Conservation (phyloP, 2,329 filamentous ascomycete genomes). For the Colletotrichum truncatum region DNA sequence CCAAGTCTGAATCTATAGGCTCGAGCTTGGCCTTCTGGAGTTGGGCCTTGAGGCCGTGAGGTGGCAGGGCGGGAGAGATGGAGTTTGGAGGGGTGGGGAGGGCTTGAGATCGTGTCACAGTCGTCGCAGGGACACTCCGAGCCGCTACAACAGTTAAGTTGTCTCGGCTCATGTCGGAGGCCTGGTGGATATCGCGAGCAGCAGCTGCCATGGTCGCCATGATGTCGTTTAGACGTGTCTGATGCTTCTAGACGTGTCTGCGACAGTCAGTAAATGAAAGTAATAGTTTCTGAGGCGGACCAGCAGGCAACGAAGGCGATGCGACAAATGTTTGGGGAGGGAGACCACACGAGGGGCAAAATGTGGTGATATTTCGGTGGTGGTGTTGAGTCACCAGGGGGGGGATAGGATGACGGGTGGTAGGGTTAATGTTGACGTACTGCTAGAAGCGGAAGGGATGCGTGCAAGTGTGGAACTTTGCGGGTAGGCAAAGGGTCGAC, state of each 20-base stretch:
- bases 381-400: conserved; percentile 30
- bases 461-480: conserved; percentile 35
- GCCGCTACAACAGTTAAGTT: conserved; percentile 78
- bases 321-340: conserved; percentile 28
- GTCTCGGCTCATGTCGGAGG: conserved; percentile 68
- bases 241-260: conserved; percentile 58
- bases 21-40: conserved; percentile 68
- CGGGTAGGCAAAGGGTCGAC: conserved; percentile 26
- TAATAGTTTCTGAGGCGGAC: too few species aligned
- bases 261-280: not conserved
- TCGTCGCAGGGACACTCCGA: conserved; percentile 66
- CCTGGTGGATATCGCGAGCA: conserved; percentile 74
- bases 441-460: conserved; percentile 37
- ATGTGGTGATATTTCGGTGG: conserved; percentile 10
- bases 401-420: conserved; percentile 1
- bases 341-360: not conserved
- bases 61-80: conserved; percentile 87
- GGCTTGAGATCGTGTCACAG: conserved; percentile 66
- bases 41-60: conserved; percentile 80
- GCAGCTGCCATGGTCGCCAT: conserved; percentile 74
- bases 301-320: conserved; percentile 30
- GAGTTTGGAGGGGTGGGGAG: conserved; percentile 95
- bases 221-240: conserved; percentile 45
- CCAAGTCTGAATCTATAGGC: conserved; percentile 85
- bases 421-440: conserved; percentile 28